Evolutionary conservation across 2,329 filamentous ascomycete genomes (phyloP).

Genomic region (Diaporthe helianthi): DNA sequence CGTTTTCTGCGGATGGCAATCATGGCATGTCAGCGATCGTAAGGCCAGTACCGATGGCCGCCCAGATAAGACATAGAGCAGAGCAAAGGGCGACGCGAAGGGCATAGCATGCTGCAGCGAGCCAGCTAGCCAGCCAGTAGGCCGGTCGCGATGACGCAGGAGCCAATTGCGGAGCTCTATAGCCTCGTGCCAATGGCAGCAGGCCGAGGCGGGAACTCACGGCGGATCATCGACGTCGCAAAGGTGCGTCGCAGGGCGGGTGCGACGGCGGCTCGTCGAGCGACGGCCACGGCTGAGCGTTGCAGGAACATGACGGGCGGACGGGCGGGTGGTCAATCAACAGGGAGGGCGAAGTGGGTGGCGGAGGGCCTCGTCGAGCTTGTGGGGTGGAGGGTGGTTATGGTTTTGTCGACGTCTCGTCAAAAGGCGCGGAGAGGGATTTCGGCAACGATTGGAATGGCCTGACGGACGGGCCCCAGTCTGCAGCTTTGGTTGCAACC

Average conservation of each 20-base stretch:
- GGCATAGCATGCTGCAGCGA: not conserved
- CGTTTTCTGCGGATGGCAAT: constrained; percentile 25
- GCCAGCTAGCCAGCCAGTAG: not conserved
- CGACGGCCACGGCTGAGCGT: constrained; percentile 66
- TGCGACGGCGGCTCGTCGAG: constrained; percentile 63
- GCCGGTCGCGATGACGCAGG: constrained; percentile 28
- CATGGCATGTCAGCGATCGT: constrained; percentile 20
- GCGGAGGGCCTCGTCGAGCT: constrained; percentile 38
- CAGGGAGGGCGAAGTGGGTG: constrained; percentile 23
- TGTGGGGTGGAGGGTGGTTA: constrained; percentile 31
- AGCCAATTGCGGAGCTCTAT: constrained; percentile 41
- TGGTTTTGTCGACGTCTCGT: constrained; percentile 22
- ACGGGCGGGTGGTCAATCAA: constrained; percentile 43
- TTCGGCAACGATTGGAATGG: constrained; percentile 33
- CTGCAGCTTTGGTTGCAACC: too few species aligned
- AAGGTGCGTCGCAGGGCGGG: constrained; percentile 66
- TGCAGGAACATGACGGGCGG: constrained; percentile 65
- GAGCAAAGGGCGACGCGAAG: not conserved
- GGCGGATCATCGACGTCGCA: constrained; percentile 65
- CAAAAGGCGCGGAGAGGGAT: constrained; percentile 33
- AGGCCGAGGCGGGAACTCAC: constrained; percentile 51
- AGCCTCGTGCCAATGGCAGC: not conserved
- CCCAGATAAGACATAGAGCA: not conserved
- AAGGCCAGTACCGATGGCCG: not conserved
- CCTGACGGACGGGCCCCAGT: constrained; percentile 27